Conservation (phyloP, 768 basidiomycete species). For the Leccinum imitatum region DNA sequence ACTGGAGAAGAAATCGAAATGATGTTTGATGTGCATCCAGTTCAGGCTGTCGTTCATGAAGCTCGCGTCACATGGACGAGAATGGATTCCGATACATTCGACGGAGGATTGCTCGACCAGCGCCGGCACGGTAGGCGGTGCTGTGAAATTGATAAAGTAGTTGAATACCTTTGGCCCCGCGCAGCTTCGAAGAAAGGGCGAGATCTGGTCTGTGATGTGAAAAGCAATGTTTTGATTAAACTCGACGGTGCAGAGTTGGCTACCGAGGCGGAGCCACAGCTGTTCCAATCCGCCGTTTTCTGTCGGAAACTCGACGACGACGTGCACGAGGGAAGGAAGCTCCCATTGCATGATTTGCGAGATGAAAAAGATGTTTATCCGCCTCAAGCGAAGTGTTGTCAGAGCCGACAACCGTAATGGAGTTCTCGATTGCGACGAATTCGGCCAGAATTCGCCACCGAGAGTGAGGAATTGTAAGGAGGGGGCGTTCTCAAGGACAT, state of each 20-base stretch:
- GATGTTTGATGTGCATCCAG: constrained; percentile 34
- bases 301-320: constrained; percentile 52
- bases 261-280: constrained; percentile 51
- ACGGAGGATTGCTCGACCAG: constrained; percentile 36
- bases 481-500: constrained; percentile 52
- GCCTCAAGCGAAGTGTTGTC: constrained; percentile 52
- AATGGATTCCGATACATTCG: constrained; percentile 50
- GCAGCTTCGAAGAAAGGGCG: constrained; percentile 46
- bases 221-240: constrained; percentile 59
- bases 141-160: constrained; percentile 55
- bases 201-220: constrained; percentile 46
- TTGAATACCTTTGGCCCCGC: constrained; percentile 49
- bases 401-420: constrained; percentile 44
- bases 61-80: constrained; percentile 38
- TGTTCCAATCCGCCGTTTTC: constrained; percentile 38
- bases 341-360: constrained; percentile 48
- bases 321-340: constrained; percentile 50
- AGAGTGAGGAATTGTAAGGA: constrained; percentile 59
- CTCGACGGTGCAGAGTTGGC: constrained; percentile 53
- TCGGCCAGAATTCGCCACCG: constrained; percentile 43
- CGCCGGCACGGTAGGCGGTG: constrained; percentile 16
- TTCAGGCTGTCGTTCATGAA: constrained; percentile 28
- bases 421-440: constrained; percentile 16
- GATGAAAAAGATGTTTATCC: constrained; percentile 51
- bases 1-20: constrained; percentile 46